phyloP scores from a whole-genome alignment of 352 stramenopile species.

The Phytophthora citricola region DNA sequence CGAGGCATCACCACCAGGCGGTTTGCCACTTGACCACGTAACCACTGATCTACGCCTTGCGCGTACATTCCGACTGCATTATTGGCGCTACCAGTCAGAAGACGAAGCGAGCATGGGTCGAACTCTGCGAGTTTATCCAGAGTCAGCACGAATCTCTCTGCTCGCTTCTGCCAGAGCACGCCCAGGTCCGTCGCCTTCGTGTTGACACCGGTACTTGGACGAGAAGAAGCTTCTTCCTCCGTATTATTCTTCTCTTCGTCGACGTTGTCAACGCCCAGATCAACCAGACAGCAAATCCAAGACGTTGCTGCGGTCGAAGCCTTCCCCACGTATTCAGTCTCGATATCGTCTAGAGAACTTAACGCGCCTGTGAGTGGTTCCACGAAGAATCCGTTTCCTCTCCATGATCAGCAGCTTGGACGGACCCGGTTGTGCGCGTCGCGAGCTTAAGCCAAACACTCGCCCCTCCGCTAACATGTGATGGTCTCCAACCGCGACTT shows the following conservation, averaged over 20 bases:
- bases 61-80: conserved; percentile 12
- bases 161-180: conserved; percentile 32
- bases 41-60: conserved; percentile 35
- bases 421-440: conserved; percentile 12
- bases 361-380: conserved; percentile 30
- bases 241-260: conserved; percentile 33
- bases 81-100: conserved; percentile 27
- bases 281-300: conserved; percentile 46
- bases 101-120: conserved; percentile 20
- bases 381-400: conserved; percentile 36
- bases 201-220: conserved; percentile 8
- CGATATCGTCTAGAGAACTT: conserved; percentile 33
- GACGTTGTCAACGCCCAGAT: conserved; percentile 65
- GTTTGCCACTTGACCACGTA: conserved; percentile 47
- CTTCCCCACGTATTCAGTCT: conserved; percentile 26
- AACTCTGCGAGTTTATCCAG: conserved; percentile 29
- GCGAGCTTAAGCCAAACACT: conserved; percentile 68
- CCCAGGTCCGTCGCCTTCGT: conserved; percentile 23
- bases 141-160: conserved; percentile 23
- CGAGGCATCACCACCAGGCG: conserved; percentile 60
- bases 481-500: conserved; percentile 59
- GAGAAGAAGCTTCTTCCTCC: conserved; percentile 17
- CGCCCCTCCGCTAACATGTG: conserved; percentile 62
- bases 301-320: neutral
- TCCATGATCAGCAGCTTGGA: conserved; percentile 4